Conservation (phyloP, 108 stramenopile genomes). For the Nitzschia sp. region DNA sequence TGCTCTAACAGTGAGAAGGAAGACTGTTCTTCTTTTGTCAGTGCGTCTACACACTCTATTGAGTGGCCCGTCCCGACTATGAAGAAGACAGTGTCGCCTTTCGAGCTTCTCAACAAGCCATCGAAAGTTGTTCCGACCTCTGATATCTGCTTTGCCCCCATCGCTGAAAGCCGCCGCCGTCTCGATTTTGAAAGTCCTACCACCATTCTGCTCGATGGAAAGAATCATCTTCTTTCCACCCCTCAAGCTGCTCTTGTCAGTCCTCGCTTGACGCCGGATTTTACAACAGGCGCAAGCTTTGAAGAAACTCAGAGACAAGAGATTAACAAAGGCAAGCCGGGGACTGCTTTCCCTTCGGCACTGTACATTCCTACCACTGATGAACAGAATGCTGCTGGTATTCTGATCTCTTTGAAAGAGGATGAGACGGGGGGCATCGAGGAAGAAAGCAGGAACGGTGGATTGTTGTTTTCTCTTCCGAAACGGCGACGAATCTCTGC, state of each 20-base stretch:
- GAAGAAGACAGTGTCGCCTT: background rate
- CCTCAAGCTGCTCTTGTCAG: background rate
- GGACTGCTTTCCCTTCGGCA: background rate
- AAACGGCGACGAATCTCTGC: background rate
- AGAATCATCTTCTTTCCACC: background rate
- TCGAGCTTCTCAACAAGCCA: background rate
- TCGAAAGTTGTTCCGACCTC: background rate
- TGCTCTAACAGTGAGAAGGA: background rate
- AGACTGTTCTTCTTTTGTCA: background rate
- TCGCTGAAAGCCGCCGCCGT: background rate
- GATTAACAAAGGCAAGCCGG: background rate
- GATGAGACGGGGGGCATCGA: no score
- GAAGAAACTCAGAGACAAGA: background rate
- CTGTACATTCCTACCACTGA: background rate
- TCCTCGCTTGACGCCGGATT: background rate
- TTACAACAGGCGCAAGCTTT: background rate
- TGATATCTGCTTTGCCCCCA: slow-evolving; percentile 4
- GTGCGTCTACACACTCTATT: background rate
- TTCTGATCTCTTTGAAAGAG: slow-evolving; percentile 2
- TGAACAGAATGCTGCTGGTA: slow-evolving; percentile 11
- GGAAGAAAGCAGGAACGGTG: background rate
- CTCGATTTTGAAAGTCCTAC: slow-evolving; percentile 1
- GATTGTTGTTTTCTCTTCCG: background rate
- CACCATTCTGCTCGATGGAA: background rate
- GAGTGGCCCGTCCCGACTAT: background rate